Conservation (phyloP, 2,329 filamentous ascomycete species). For the Chaetomium strumarium region DNA sequence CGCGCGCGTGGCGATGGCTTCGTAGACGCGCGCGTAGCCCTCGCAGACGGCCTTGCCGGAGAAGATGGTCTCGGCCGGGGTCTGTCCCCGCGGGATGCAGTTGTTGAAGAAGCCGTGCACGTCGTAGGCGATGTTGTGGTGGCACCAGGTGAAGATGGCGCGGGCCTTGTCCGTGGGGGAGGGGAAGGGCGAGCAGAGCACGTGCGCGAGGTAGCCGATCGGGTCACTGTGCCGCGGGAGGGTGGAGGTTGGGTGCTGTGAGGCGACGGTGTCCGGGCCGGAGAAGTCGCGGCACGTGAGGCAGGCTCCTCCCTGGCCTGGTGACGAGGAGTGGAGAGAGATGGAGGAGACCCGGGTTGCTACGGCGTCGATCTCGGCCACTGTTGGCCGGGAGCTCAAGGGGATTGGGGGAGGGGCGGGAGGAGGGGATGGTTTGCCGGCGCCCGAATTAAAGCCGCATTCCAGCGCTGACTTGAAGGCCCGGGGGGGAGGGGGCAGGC, state of each 20-base stretch:
- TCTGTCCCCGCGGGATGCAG: constrained; percentile 55
- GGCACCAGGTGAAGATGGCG: constrained; percentile 90
- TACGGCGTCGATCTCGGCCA: constrained; percentile 44
- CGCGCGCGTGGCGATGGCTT: constrained; percentile 68
- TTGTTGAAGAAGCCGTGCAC: constrained; percentile 70
- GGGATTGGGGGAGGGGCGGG: constrained; percentile 48
- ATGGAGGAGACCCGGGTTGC: constrained; percentile 30
- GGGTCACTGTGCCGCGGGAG: constrained; percentile 62
- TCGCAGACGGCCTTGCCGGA: constrained; percentile 82
- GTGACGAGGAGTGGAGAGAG: constrained; percentile 20
- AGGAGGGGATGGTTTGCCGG: constrained; percentile 19
- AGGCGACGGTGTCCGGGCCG: constrained; percentile 68
- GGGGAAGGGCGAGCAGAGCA: constrained; percentile 71
- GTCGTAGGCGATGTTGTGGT: constrained; percentile 89
- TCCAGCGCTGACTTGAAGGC: constrained; percentile 29
- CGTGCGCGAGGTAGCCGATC: constrained; percentile 67
- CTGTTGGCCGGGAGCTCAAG: constrained; percentile 45
- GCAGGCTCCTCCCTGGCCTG: constrained; percentile 43
- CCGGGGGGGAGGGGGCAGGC: constrained; percentile 35
- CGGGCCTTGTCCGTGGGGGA: constrained; percentile 87
- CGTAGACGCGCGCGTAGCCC: constrained; percentile 81
- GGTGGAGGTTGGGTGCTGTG: constrained; percentile 65
- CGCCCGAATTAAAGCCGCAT: constrained; percentile 24
- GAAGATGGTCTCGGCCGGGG: constrained; percentile 66
- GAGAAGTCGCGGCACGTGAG: constrained; percentile 85